These are phyloP conservation scores for Piromyces finnis DNA, from an alignment of 192 early-diverging fungal genomes.

Conservation along the genomic window DNA sequence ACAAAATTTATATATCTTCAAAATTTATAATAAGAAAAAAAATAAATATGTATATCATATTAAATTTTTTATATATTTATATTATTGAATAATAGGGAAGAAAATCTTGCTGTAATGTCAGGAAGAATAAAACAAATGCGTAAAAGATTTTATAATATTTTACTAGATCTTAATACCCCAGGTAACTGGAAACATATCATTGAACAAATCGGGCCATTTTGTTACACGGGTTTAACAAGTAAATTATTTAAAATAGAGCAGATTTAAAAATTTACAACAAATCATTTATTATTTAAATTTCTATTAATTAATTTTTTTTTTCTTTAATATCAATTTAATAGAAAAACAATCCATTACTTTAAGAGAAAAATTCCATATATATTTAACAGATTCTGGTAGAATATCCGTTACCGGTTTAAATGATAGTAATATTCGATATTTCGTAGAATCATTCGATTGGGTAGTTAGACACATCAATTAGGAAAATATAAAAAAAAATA, in stretches of 20 bases:
- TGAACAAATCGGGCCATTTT: conserved; percentile 97
- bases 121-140: conserved; percentile 83
- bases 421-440: conserved; percentile 67
- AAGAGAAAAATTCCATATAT: conserved; percentile 75
- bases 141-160: conserved; percentile 33
- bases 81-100: neutral
- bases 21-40: too few relatives aligned
- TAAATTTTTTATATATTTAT: too few relatives aligned
- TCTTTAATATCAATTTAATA: neutral
- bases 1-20: too few relatives aligned
- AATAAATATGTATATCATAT: too few relatives aligned
- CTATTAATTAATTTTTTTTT: too few relatives aligned
- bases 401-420: conserved; percentile 91
- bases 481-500: too few relatives aligned
- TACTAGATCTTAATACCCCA: conserved; percentile 60
- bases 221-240: conserved; percentile 75
- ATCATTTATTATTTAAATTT: too few relatives aligned
- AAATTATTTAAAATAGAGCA: neutral
- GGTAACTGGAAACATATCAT: conserved; percentile 91
- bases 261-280: too few relatives aligned
- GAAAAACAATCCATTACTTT: conserved; percentile 57
- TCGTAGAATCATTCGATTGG: conserved; percentile 79
- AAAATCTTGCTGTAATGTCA: conserved; percentile 63
- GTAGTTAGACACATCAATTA: conserved; percentile 39
- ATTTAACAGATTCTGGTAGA: conserved; percentile 85